Evolutionary conservation across 108 stramenopile genomes (phyloP), one percentile per base, ranked within the genome.

Genomic region (Schizochytrium sp.): DNA sequence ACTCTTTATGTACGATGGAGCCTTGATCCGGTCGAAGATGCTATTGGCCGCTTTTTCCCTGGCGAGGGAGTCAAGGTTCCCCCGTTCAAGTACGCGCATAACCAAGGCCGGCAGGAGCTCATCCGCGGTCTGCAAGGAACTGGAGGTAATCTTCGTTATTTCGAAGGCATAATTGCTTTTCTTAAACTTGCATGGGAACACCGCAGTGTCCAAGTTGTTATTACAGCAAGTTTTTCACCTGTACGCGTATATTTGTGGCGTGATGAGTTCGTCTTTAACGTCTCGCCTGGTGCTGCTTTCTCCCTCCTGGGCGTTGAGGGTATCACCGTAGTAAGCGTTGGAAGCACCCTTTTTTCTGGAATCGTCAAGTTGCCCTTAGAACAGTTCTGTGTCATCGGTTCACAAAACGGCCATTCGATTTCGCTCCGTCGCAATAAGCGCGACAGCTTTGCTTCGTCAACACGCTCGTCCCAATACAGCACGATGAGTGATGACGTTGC

Each of bases 371-470:
- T 83, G 76, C 76, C 76, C 17, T 53, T 83, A 5, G 50, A 83
- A 53, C 76, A 83, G 47, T 83, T 83, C n/a, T 83, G 76, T 2
- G 76, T 83, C 76, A 55, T 83, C 28, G 76, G 76, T n/a, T 17
- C 50, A 38, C 47, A 83, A 10, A 83, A 55, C 76, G 76, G 76
- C 76, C 76, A 83, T 53, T 83, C 76, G 12, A 83, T 83, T 83
- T 55, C 10, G 45, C 76, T 72, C 72, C 57, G 12, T 2, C 64
- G 64, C 64, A 28, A 28, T 28, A 28, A 28, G 12, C 64, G 42
- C 64, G 64, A 8, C 64, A 69, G 2, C 42, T 12, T 69, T 69
- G 28, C 28, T 28, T 28, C 28, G 28, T 28, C 28, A 28, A 28
- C 28, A 28, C 28, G 28, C 28, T 28, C 28, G 28, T 28, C 28